A percentile compares a stretch with the other conserved stretches of the same genome.
phyloP scores from a whole-genome alignment of 805 yeast species.

The Grigorovia humatica region DNA sequence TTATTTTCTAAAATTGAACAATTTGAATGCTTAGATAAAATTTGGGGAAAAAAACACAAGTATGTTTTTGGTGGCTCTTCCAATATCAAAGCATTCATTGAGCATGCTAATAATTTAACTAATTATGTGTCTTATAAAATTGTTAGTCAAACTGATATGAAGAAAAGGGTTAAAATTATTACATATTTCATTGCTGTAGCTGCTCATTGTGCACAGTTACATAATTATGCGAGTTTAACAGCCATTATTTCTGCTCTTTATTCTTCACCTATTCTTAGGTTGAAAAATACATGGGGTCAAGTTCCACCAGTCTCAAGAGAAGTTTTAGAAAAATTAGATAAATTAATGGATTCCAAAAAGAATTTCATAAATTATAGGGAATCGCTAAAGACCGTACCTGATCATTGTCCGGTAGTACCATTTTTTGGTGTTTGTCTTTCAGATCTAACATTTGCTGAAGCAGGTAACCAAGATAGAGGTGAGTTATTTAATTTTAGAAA shows the following conservation, averaged over 20 bases:
- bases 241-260: constrained; percentile 81
- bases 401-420: constrained; percentile 75
- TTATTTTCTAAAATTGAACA: constrained; percentile 60
- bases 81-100: constrained; percentile 51
- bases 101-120: constrained; percentile 70
- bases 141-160: constrained; percentile 50
- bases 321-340: constrained; percentile 58
- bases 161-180: constrained; percentile 58
- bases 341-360: constrained; percentile 76
- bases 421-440: constrained; percentile 85
- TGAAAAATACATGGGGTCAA: constrained; percentile 74
- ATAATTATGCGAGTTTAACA: constrained; percentile 85
- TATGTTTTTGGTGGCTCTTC: constrained; percentile 44
- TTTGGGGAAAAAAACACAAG: constrained; percentile 55
- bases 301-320: constrained; percentile 47
- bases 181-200: constrained; percentile 72
- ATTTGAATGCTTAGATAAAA: constrained; percentile 64
- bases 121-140: constrained; percentile 73
- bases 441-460: constrained; percentile 78
- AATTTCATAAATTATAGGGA: constrained; percentile 84
- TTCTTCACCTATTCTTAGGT: constrained; percentile 76
- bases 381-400: constrained; percentile 48
- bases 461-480: constrained; percentile 74
- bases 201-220: constrained; percentile 58
- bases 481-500: constrained; percentile 73